Base-by-base conservation (phyloP, 495 filamentous ascomycete species). In the Staphylotrichum longicolle region DNA sequence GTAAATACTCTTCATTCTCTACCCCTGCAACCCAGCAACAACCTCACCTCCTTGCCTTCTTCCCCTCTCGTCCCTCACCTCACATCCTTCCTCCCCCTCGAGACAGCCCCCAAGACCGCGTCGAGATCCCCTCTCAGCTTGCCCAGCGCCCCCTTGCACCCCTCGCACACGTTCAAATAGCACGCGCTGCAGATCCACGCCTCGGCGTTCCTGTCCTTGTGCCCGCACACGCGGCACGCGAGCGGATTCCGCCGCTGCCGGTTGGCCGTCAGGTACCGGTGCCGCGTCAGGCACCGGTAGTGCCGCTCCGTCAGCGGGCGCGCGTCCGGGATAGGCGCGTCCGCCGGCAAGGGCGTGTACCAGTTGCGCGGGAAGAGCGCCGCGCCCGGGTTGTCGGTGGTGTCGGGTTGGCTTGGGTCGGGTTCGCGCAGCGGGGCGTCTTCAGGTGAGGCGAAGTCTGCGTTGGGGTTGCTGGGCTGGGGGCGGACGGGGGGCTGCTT, bases 181-280 rank as follows among this genome's bases (percentile, higher is more conserved):
- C 70, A 72, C n/a, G 64, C 60, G 52, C 70, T 72, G 60, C 70
- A 72, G 37, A 71, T 69, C 12, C 46, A 67, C 54, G 62, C 63
- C 33, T 69, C 69, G 11, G 63, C 62, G 10, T 49, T 42, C 10
- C 67, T 57, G n/a, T 72, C 70, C 66, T 59, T 64, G 60, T 61
- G 58, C 30, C 70, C 70, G 49, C 70, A 72, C 30, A 61, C 64
- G 30, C 66, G 49, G 58, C 70, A 72, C 1, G 64, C 68, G 27
- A 72, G 65, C 0, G 68, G 68, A 51, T 72, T 72, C 42, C 55
- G 52, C 49, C 54, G 59, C 51, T 72, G 70, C 50, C 61, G 56
- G 52, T 63, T 64, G 37, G 64, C 46, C 54, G 70, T 70, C 71
- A 73, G 67, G 56, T 63, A 67, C 3, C 63, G 66, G 54, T 73